Conservation (phyloP, 495 filamentous ascomycete genomes). For the Trypethelium eluteriae region DNA sequence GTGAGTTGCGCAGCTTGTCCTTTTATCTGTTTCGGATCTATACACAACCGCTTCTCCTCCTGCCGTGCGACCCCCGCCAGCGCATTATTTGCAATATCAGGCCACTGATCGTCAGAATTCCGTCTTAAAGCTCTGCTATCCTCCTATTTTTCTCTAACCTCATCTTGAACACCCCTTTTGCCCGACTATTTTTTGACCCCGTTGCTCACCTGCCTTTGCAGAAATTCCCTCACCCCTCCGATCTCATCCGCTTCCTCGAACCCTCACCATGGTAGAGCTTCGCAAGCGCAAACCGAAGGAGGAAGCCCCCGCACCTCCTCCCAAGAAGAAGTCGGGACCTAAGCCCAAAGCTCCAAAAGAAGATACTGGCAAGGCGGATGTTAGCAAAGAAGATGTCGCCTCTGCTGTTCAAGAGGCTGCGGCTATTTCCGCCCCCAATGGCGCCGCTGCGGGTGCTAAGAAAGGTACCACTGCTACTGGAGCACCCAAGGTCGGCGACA, state of each 20-base stretch:
- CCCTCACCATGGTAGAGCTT: constrained; percentile 33
- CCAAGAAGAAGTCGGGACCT: constrained; percentile 46
- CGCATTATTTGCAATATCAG: constrained; percentile 8
- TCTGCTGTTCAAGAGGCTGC: constrained; percentile 28
- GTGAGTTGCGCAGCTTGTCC: neutral
- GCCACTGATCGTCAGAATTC: neutral
- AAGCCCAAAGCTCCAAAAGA: constrained; percentile 42
- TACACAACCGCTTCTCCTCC: neutral
- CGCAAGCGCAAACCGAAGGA: constrained; percentile 32
- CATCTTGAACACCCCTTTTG: neutral
- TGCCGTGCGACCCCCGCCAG: constrained; percentile 9
- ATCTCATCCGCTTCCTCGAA: neutral
- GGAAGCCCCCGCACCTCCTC: constrained; percentile 40
- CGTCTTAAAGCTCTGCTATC: neutral
- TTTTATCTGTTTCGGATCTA: neutral
- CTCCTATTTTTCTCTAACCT: neutral
- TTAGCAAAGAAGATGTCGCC: constrained; percentile 28
- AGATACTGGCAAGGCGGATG: constrained; percentile 29
- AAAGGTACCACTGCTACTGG: constrained; percentile 25
- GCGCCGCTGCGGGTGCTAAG: constrained; percentile 26
- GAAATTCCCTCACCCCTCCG: neutral
- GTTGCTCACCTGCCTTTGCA: neutral
- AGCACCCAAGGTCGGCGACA: constrained; percentile 43
- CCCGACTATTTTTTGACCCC: neutral
- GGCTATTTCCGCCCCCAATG: constrained; percentile 25